A percentile compares a stretch with the other conserved stretches of the same genome.
These are phyloP conservation scores for Salix caprea DNA, from an alignment of 345 rosid genomes.

Conservation along the genomic window DNA sequence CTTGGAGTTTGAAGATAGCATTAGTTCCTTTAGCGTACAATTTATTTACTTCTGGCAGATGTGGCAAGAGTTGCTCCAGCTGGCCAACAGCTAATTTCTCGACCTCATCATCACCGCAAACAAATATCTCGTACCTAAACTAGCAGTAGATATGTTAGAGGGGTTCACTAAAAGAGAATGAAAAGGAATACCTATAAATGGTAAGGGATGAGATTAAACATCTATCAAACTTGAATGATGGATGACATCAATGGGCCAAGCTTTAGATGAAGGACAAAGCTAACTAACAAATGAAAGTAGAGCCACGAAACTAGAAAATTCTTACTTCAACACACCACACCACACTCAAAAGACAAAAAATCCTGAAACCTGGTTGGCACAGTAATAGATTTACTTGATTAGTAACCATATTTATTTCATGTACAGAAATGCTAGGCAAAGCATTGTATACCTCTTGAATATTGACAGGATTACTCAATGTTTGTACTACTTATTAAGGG, in stretches of 20 bases:
- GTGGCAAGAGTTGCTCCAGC: conserved; percentile 43
- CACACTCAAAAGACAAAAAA: neutral
- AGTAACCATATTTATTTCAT: neutral
- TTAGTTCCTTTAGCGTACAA: conserved; percentile 36
- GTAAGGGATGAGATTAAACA: neutral
- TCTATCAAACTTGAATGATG: neutral
- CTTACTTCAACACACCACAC: neutral
- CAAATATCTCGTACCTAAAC: conserved; percentile 49
- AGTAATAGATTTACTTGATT: neutral
- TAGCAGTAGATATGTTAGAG: neutral
- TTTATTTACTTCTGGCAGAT: conserved; percentile 39
- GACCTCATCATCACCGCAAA: conserved; percentile 33
- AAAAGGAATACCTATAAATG: neutral
- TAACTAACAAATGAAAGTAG: neutral
- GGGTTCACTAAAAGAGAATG: neutral
- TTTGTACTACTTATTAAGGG: neutral
- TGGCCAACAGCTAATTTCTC: conserved; percentile 46
- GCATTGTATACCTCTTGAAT: neutral
- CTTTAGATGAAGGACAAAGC: neutral
- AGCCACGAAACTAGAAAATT: neutral
- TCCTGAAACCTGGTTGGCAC: neutral
- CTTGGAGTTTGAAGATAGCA: conserved; percentile 46
- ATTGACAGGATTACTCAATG: neutral
- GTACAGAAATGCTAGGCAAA: neutral
- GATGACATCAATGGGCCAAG: neutral